Conservation (phyloP, 306 rosid species). For the Mimosa bimucronata region DNA sequence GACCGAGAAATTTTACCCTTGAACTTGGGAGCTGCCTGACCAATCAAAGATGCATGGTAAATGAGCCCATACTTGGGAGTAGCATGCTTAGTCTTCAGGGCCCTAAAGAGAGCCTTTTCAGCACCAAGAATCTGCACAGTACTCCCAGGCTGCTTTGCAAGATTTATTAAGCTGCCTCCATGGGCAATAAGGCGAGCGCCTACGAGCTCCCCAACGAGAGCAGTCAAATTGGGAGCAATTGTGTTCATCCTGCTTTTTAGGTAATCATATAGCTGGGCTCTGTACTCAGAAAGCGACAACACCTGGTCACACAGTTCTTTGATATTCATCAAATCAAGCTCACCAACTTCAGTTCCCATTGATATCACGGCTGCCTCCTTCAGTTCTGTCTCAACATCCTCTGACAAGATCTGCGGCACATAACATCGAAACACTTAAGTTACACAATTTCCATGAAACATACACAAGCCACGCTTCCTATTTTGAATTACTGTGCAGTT, state of each 20-base stretch:
- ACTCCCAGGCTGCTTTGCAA: constrained; percentile 97
- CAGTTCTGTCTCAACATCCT: constrained; percentile 78
- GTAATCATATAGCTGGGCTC: constrained; percentile 87
- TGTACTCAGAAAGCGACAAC: constrained; percentile 84
- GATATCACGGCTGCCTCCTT: constrained; percentile 89
- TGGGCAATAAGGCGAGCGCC: constrained; percentile 98
- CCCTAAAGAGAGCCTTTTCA: constrained; percentile 94
- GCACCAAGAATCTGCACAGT: constrained; percentile 96
- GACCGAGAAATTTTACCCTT: constrained; percentile 94
- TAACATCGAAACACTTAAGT: neutral
- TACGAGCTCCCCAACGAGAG: constrained; percentile 91
- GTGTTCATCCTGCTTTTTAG: constrained; percentile 87
- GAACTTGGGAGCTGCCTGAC: constrained; percentile 87
- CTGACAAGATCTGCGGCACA: constrained; percentile 46
- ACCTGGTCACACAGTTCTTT: constrained; percentile 91
- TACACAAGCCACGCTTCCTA: neutral
- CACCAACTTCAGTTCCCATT: constrained; percentile 99
- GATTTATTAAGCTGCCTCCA: constrained; percentile 90
- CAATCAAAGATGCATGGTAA: constrained; percentile 92
- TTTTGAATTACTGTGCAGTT: neutral
- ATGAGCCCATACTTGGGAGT: constrained; percentile 96
- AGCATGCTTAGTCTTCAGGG: constrained; percentile 91
- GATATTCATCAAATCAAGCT: constrained; percentile 81
- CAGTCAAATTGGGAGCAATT: constrained; percentile 95
- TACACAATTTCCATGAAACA: neutral